Conservation (phyloP, 352 stramenopile species). For the Phytophthora pisi region DNA sequence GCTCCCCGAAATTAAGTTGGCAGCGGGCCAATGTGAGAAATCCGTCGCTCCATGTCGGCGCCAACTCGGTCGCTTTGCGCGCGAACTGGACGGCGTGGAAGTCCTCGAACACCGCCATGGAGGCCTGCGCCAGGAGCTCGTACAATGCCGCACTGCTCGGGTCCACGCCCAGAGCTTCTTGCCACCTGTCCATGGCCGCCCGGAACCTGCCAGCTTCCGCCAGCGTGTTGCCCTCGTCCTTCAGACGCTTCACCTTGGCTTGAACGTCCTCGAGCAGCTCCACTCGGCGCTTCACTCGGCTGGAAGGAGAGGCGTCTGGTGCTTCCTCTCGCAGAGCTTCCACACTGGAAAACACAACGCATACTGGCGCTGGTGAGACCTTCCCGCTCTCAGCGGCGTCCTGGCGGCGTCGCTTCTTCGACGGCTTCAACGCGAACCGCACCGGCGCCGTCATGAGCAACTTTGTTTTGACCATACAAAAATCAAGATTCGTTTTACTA, state of each 20-base stretch:
- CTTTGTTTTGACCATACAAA: not conserved
- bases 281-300: constrained; percentile 22
- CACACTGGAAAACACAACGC: constrained; percentile 15
- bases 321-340: constrained; percentile 12
- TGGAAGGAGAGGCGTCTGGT: not conserved
- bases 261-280: constrained; percentile 61
- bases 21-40: constrained; percentile 72
- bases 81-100: constrained; percentile 81
- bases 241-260: constrained; percentile 64
- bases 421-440: constrained; percentile 35
- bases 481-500: not conserved
- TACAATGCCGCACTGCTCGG: constrained; percentile 53
- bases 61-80: constrained; percentile 54
- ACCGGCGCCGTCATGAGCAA: constrained; percentile 18
- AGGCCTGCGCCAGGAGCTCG: constrained; percentile 74
- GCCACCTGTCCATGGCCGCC: constrained; percentile 70
- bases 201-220: constrained; percentile 70
- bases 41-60: constrained; percentile 65
- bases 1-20: constrained; percentile 84
- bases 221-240: constrained; percentile 80
- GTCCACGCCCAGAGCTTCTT: constrained; percentile 60
- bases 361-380: not conserved
- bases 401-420: constrained; percentile 41
- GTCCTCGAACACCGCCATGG: constrained; percentile 72
- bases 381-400: constrained; percentile 7